These are phyloP conservation scores for Penstemon barbatus DNA, from an alignment of 257 asterid genomes.

Conservation along the genomic window DNA sequence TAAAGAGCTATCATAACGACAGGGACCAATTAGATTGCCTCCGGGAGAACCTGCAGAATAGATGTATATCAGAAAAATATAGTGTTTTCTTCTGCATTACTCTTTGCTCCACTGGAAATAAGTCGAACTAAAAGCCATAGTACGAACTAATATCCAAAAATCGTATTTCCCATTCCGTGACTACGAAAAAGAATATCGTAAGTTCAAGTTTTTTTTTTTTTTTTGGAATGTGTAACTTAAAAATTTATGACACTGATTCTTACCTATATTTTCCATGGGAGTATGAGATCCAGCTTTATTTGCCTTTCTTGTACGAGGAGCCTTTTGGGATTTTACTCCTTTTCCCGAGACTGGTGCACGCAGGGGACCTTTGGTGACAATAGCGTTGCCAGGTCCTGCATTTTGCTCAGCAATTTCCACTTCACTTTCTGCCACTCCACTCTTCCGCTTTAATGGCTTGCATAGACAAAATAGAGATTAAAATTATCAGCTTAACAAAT, in stretches of 20 bases:
- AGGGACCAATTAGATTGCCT: conserved; percentile 57
- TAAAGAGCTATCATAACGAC: conserved; percentile 97
- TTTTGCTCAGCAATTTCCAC: conserved; percentile 47
- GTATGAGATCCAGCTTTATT: conserved; percentile 57
- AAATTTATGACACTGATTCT: conserved; percentile 28
- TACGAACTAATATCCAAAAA: too few species aligned
- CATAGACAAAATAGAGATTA: conserved; percentile 31
- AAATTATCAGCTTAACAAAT: conserved; percentile 28
- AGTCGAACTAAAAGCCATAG: conserved; percentile 1
- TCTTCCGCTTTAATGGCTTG: conserved; percentile 72
- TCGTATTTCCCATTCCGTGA: not conserved
- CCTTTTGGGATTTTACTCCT: conserved; percentile 67
- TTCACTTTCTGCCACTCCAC: conserved; percentile 46
- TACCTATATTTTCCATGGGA: conserved; percentile 66
- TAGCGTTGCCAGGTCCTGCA: conserved; percentile 58
- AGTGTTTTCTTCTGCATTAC: conserved; percentile 16
- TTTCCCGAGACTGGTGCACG: conserved; percentile 78
- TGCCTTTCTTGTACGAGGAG: conserved; percentile 77
- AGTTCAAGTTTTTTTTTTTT: not conserved
- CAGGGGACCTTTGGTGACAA: conserved; percentile 37
- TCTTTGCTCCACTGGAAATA: conserved; percentile 16
- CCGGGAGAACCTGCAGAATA: conserved; percentile 74
- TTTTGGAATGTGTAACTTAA: not conserved
- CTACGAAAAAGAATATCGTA: conserved; percentile 3
- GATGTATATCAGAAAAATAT: conserved; percentile 21